Conservation (phyloP, 225 moss, liverwort and hornwort species). For the Rhytidiadelphus loreus region DNA sequence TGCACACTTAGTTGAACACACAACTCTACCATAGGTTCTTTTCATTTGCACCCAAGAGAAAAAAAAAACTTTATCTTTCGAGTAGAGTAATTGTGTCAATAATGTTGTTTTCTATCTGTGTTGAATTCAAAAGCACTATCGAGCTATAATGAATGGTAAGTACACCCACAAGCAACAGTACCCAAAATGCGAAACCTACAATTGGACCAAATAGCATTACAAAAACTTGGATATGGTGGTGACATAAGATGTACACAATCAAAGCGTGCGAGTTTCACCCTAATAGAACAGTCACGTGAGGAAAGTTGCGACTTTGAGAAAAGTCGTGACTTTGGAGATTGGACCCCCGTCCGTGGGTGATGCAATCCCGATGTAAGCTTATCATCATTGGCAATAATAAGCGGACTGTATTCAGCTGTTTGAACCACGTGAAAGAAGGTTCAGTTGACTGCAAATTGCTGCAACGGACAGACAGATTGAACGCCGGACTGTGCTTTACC, state of each 20-base stretch:
- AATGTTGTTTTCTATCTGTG: accelerated
- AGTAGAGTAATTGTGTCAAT: too few species aligned
- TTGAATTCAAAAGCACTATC: background rate
- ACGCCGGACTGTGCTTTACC: background rate
- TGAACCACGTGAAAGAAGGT: background rate
- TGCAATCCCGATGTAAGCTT: background rate
- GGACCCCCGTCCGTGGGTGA: background rate
- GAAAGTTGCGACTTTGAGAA: background rate
- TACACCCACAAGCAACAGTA: background rate
- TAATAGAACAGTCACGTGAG: background rate
- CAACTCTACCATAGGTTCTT: background rate
- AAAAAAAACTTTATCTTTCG: background rate
- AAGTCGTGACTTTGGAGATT: background rate
- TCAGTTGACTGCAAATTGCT: background rate
- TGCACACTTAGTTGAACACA: background rate
- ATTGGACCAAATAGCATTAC: background rate
- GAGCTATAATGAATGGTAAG: background rate
- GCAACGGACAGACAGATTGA: background rate
- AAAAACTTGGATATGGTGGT: background rate
- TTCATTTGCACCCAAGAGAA: background rate
- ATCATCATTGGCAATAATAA: background rate
- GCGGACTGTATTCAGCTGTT: background rate
- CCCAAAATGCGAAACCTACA: background rate
- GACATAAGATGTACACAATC: background rate
- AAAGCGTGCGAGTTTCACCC: background rate